phyloP scores from a whole-genome alignment of 202 grass and related monocot genomes.

The Carex sylvatica region DNA sequence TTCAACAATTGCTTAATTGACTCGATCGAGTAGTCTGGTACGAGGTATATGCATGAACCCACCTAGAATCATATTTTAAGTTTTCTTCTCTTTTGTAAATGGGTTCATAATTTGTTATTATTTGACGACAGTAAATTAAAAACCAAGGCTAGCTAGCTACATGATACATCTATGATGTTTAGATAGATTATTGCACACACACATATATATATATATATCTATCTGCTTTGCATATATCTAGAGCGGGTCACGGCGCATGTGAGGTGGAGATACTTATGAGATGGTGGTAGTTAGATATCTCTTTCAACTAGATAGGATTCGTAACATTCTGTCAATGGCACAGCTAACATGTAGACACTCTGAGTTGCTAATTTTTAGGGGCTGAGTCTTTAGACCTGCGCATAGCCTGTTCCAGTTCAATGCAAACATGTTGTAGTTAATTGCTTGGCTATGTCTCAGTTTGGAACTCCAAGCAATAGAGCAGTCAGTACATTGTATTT shows the following conservation, averaged over 20 bases:
- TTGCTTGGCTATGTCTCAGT: background rate
- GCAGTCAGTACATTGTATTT: background rate
- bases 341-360: conserved; percentile 24
- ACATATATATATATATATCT: too few relatives aligned
- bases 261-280: conserved; percentile 5
- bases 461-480: background rate
- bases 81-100: conserved; percentile 2
- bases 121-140: background rate
- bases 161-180: background rate
- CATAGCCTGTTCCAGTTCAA: conserved; percentile 17
- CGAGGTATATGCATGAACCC: background rate
- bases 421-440: background rate
- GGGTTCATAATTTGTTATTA: background rate
- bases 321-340: conserved; percentile 22
- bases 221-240: background rate
- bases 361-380: conserved; percentile 31
- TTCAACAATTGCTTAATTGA: background rate
- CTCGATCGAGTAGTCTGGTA: conserved; percentile 3
- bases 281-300: conserved; percentile 29
- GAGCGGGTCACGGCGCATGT: background rate
- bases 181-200: background rate
- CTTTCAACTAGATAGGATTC: conserved; percentile 29
- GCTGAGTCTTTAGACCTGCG: conserved; percentile 20
- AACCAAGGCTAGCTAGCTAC: background rate
- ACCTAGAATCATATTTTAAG: too few relatives aligned